Evolutionary conservation across 1,284 basidiomycete species (phyloP).

Genomic region (Cryptococcus sp.): DNA sequence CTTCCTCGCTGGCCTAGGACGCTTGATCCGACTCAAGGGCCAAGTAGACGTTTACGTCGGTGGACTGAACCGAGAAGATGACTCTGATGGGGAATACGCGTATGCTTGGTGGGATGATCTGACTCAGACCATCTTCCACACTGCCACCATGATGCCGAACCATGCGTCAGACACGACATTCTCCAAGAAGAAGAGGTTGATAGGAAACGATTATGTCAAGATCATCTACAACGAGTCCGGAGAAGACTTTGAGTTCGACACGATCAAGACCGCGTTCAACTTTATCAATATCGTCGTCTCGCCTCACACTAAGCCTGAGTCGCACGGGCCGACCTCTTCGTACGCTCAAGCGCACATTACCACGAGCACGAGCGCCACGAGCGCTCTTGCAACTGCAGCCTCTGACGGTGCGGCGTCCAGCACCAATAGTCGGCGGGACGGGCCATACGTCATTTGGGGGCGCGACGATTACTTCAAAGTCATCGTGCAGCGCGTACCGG

Average conservation of each 20-base stretch:
- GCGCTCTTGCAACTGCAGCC: too few species aligned
- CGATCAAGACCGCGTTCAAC: slow-evolving; percentile 89
- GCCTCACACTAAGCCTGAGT: slow-evolving; percentile 81
- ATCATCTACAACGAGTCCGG: slow-evolving; percentile 98
- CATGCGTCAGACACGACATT: slow-evolving; percentile 66
- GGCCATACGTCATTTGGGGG: slow-evolving; percentile 41
- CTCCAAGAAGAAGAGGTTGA: slow-evolving; percentile 85
- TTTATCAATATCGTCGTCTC: slow-evolving; percentile 98
- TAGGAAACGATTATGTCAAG: slow-evolving; percentile 92
- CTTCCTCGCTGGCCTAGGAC: slow-evolving; percentile 86
- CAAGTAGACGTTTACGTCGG: slow-evolving; percentile 94
- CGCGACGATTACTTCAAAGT: slow-evolving; percentile 79
- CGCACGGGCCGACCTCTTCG: slow-evolving; percentile 58
- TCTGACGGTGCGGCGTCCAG: too few species aligned
- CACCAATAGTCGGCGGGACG: not conserved
- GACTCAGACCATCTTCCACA: slow-evolving; percentile 91
- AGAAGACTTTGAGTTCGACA: slow-evolving; percentile 82
- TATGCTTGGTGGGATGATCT: slow-evolving; percentile 99
- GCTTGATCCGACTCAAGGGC: slow-evolving; percentile 85
- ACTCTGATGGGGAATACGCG: slow-evolving; percentile 79
- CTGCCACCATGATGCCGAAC: slow-evolving; percentile 96
- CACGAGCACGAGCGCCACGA: not conserved
- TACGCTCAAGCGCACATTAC: not conserved
- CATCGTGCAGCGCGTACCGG: slow-evolving; percentile 76
- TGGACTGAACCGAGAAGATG: slow-evolving; percentile 79